Percentiles rank a stretch among this genome's conserved stretches.
These are phyloP conservation scores for Cryphonectria carpinicola DNA, from an alignment of 2,329 filamentous ascomycete species.

Conservation along the genomic window DNA sequence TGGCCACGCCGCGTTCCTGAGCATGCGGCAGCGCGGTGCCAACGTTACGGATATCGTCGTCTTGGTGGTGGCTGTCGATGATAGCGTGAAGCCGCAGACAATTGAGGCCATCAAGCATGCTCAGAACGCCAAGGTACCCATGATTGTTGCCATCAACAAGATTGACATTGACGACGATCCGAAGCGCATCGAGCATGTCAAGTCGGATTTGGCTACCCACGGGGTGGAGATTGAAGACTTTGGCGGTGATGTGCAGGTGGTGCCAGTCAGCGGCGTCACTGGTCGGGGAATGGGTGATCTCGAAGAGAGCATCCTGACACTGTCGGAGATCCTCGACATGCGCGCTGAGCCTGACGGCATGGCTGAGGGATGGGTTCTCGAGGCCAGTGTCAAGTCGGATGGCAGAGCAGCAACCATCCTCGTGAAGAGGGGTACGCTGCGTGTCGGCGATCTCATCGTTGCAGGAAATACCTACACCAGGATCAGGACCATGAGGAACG, in stretches of 20 bases:
- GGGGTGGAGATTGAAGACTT: slow-evolving; percentile 93
- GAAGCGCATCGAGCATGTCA: slow-evolving; percentile 80
- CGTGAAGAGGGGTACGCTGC: slow-evolving; percentile 83
- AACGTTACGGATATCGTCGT: slow-evolving; percentile 97
- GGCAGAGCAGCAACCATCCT: slow-evolving; percentile 89
- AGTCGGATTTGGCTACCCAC: slow-evolving; percentile 80
- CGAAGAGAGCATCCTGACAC: slow-evolving; percentile 84
- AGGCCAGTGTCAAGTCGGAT: slow-evolving; percentile 83
- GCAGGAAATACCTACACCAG: slow-evolving; percentile 88
- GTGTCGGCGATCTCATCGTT: slow-evolving; percentile 79
- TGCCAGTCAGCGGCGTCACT: slow-evolving; percentile 90
- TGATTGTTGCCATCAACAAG: slow-evolving; percentile 98
- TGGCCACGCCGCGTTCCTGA: slow-evolving; percentile 92
- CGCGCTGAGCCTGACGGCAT: slow-evolving; percentile 76
- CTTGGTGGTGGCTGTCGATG: slow-evolving; percentile 92
- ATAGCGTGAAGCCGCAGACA: slow-evolving; percentile 97
- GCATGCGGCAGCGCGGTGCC: slow-evolving; percentile 93
- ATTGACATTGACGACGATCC: slow-evolving; percentile 76
- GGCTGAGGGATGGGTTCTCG: slow-evolving; percentile 92
- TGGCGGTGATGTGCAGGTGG: slow-evolving; percentile 91
- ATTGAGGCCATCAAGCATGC: slow-evolving; percentile 96
- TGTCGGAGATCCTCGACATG: slow-evolving; percentile 89
- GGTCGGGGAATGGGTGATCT: slow-evolving; percentile 88
- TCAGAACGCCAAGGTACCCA: slow-evolving; percentile 81
- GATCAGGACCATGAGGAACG: slow-evolving; percentile 82